Evolutionary conservation across 2,329 filamentous ascomycete species (phyloP), one percentile per base, ranked within the genome.

Genomic region (Apiospora malaysiana): DNA sequence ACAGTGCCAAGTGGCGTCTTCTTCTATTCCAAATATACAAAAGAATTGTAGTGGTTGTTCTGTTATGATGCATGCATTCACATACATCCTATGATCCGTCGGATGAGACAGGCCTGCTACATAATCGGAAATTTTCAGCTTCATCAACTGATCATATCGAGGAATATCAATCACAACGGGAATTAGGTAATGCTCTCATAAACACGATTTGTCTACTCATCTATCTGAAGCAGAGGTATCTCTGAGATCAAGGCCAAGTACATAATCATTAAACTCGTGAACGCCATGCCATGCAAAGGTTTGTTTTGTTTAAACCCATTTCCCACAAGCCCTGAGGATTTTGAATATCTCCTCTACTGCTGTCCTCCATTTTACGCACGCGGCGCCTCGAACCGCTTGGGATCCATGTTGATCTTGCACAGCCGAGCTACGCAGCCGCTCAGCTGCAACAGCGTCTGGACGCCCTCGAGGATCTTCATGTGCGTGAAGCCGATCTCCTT

Each of bases 401-500:
- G 93, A 78, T 97, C 93, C 95, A 99, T 98, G 82, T 98, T 98
- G 81, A 98, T 91, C 85, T 93, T 97, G 84, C 94, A 96, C 70
- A 99, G 86, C 77, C 95, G 91, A 21, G 94, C 94, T 27, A 99
- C 88, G 79, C 95, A 98, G 14, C 95, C 96, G 78, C 94, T 97
- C 65, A 99, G 87, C 82, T 99, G 96, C 71, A 99, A 87, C 73
- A 98, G 88, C 9, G 95, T 98, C 83, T 98, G 95, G 32, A 99
- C 94, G 42, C 96, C 96, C 80, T 99, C 96, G n/a, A 99, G 85
- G 70, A 99, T 95, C 81, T 97, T 95, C 96, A 99, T 99, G 80
- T 99, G 96, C 2, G 96, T 97, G 82, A 98, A 98, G 69, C 96
- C 96, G 82, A 99, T 99, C 83, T 98, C 96, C 84, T 94, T 95